These are phyloP conservation scores for Lasiodiplodia sp. DNA, from an alignment of 2,329 filamentous ascomycete genomes.

Conservation along the genomic window DNA sequence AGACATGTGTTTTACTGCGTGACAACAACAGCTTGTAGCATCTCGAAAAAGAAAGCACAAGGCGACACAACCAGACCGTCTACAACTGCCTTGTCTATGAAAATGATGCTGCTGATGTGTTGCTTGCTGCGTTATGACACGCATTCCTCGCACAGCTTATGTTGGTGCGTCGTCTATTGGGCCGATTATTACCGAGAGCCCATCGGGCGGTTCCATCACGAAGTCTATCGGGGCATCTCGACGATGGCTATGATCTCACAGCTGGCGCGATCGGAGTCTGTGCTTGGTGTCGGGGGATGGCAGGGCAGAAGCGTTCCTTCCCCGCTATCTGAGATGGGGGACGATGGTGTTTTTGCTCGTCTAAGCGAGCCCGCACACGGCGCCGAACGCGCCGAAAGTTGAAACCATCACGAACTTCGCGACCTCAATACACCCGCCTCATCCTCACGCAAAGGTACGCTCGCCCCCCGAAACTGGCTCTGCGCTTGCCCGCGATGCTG, in stretches of 20 bases:
- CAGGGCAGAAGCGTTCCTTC: neutral
- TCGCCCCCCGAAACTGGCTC: neutral
- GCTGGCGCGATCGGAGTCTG: neutral
- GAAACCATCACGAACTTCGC: slow-evolving; percentile 32
- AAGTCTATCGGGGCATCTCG: neutral
- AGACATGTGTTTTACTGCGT: neutral
- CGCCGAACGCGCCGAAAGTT: slow-evolving; percentile 29
- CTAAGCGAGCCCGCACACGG: slow-evolving; percentile 31
- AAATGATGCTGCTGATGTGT: neutral
- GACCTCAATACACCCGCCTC: slow-evolving; percentile 27
- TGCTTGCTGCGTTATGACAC: slow-evolving; percentile 16
- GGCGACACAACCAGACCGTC: neutral
- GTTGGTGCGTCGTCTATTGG: slow-evolving; percentile 15
- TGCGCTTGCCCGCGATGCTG: slow-evolving; percentile 7
- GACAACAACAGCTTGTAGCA: neutral
- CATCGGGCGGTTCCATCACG: slow-evolving; percentile 13
- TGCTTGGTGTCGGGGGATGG: neutral
- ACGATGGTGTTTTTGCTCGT: slow-evolving; percentile 27
- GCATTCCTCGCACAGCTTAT: slow-evolving; percentile 17
- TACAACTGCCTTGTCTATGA: neutral
- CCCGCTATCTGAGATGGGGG: slow-evolving; percentile 6
- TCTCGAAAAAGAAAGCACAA: neutral
- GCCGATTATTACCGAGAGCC: slow-evolving; percentile 2
- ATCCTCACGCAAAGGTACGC: slow-evolving; percentile 30
- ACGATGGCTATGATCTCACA: neutral